Evolutionary conservation across 805 yeast species (phyloP).

Genomic region (Sugiyamaella americana): DNA sequence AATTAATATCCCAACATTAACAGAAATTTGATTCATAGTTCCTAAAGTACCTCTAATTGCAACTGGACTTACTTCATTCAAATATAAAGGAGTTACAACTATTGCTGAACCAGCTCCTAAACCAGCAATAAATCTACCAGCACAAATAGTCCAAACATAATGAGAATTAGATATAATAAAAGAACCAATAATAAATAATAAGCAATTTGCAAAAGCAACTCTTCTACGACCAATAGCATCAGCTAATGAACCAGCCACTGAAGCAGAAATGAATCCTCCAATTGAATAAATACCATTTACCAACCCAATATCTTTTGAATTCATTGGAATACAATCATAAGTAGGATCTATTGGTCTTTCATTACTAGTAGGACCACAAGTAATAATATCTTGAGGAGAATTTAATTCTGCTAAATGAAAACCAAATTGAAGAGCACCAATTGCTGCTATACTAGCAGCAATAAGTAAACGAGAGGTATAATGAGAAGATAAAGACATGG

Average conservation of each 20-base stretch:
- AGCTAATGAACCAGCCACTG: conserved; percentile 59
- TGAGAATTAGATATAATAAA: conserved; percentile 48
- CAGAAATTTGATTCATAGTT: conserved; percentile 80
- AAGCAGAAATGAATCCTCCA: conserved; percentile 78
- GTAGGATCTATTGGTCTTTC: conserved; percentile 10
- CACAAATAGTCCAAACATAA: conserved; percentile 38
- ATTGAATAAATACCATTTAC: conserved; percentile 74
- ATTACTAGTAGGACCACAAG: conserved; percentile 40
- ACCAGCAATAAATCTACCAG: conserved; percentile 77
- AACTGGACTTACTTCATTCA: conserved; percentile 74
- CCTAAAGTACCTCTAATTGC: conserved; percentile 72
- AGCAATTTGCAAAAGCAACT: conserved; percentile 46
- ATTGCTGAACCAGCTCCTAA: conserved; percentile 82
- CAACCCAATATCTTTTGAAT: conserved; percentile 37
- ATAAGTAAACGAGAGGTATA: conserved; percentile 2
- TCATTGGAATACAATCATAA: conserved; percentile 51
- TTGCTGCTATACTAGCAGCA: conserved; percentile 48
- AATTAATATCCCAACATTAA: conserved; percentile 75
- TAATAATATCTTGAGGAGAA: conserved; percentile 71
- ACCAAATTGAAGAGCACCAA: conserved; percentile 85
- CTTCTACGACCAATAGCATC: conserved; percentile 59
- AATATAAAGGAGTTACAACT: conserved; percentile 76
- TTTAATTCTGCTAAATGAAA: conserved; percentile 90
- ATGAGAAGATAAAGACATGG: background rate
- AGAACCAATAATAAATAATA: conserved; percentile 56